Percentiles rank a stretch among this genome's conserved stretches.
phyloP scores from a whole-genome alignment of 768 basidiomycete genomes.

The Naematelia aurantialba region DNA sequence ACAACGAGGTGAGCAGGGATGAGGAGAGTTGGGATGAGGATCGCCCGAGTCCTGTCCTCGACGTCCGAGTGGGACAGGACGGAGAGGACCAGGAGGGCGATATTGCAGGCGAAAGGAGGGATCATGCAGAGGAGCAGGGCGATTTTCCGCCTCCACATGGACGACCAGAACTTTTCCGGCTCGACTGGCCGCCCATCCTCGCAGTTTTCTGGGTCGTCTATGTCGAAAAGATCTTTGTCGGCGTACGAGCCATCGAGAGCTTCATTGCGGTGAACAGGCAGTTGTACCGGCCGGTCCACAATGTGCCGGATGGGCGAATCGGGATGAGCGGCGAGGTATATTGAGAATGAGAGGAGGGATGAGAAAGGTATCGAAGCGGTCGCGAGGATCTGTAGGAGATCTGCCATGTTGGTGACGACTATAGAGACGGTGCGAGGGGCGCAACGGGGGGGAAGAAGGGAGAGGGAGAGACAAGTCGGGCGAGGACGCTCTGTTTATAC shows the following conservation, averaged over 20 bases:
- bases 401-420: slow-evolving; percentile 16
- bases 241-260: slow-evolving; percentile 16
- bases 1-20: slow-evolving; percentile 33
- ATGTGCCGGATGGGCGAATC: slow-evolving; percentile 22
- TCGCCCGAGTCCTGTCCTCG: slow-evolving; percentile 15
- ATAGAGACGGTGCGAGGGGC: not conserved
- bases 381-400: slow-evolving; percentile 16
- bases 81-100: slow-evolving; percentile 27
- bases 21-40: slow-evolving; percentile 27
- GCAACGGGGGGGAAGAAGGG: too few relatives aligned
- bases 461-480: not conserved
- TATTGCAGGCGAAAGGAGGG: slow-evolving; percentile 27
- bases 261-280: slow-evolving; percentile 31
- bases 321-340: slow-evolving; percentile 34
- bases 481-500: not conserved
- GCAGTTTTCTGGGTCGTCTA: slow-evolving; percentile 25
- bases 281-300: slow-evolving; percentile 16
- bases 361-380: slow-evolving; percentile 32
- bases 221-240: slow-evolving; percentile 42
- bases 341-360: slow-evolving; percentile 28
- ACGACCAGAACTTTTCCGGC: slow-evolving; percentile 35
- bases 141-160: slow-evolving; percentile 22
- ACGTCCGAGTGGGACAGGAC: slow-evolving; percentile 1
- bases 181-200: slow-evolving; percentile 34
- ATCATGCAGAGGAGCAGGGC: slow-evolving; percentile 22